phyloP scores from a whole-genome alignment of 352 stramenopile species.

The Globisporangium camurandrum region DNA sequence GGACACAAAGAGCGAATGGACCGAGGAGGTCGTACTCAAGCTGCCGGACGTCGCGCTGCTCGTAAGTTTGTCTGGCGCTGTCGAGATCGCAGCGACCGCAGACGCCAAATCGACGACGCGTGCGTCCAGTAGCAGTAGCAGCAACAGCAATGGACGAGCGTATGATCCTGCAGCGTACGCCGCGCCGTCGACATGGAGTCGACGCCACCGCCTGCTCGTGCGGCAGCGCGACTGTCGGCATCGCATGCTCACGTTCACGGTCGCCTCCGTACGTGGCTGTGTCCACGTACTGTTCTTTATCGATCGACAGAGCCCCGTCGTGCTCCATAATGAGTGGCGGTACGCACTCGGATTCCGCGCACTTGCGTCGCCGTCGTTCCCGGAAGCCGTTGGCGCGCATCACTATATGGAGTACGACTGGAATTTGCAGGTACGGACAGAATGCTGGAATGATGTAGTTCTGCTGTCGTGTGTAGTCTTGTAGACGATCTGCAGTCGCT shows the following conservation, averaged over 20 bases:
- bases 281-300: slow-evolving; percentile 65
- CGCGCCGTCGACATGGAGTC: slow-evolving; percentile 30
- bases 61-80: slow-evolving; percentile 18
- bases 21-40: slow-evolving; percentile 34
- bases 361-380: slow-evolving; percentile 31
- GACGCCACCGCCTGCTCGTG: slow-evolving; percentile 51
- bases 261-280: slow-evolving; percentile 32
- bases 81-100: slow-evolving; percentile 17
- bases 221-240: slow-evolving; percentile 37
- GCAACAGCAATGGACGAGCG: no score
- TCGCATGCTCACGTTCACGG: slow-evolving; percentile 65
- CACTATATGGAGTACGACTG: slow-evolving; percentile 79
- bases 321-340: slow-evolving; percentile 62
- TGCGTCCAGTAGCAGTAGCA: slow-evolving; percentile 7
- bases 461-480: no score
- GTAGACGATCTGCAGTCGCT: no score
- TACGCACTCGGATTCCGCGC: slow-evolving; percentile 40
- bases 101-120: slow-evolving; percentile 11
- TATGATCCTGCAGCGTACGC: slow-evolving; percentile 39
- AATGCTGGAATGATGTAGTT: neutral
- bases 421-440: slow-evolving; percentile 26
- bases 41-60: slow-evolving; percentile 31
- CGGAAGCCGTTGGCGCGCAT: slow-evolving; percentile 40
- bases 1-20: slow-evolving; percentile 34
- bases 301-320: slow-evolving; percentile 53